Evolutionary conservation across 495 filamentous ascomycete genomes (phyloP), one percentile per base, ranked within the genome.

Genomic region (Bombardia bombarda): DNA sequence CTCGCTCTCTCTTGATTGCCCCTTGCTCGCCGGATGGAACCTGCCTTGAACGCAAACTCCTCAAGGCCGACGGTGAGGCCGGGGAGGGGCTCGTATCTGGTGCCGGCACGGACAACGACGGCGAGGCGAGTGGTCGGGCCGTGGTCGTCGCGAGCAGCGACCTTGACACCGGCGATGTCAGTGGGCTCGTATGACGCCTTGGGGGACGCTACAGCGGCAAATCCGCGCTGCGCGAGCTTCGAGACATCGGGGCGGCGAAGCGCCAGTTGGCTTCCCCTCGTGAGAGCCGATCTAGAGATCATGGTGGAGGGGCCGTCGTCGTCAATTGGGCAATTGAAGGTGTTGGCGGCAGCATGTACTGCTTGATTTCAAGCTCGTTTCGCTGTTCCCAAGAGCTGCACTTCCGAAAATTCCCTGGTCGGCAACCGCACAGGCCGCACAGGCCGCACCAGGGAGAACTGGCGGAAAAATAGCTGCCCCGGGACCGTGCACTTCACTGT

Each of bases 11-110:
- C 21, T n/a, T 31, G 18, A 19, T 22, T 12, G 22, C 9, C 38
- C 25, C 23, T 24, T 8, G 5, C 16, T 23, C 13, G 3, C 18
- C 35, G 7, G 17, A 42, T 40, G 43, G 19, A 30, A 73, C 80
- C 46, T 62, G 92, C 92, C 84, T 92, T 90, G 83, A 95, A 99
- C 43, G 92, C 89, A 67, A 87, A 97, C 59, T 86, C 80, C 69
- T 92, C 83, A 50, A 99, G 72, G 21, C 83, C 90, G 51, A 94
- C 85, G 43, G 89, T 80, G 60, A 94, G 79, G 39, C 93, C 92
- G 53, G 92, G 93, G 45, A 83, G 72, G 33, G 80, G 75, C 73
- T 99, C 79, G 69, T 89, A 97, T 63, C 92, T 75, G 53, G 89
- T 87, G 57, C 92, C 92, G 46, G 86, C 92, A 66, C 90, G 92